phyloP scores from a whole-genome alignment of 2,329 filamentous ascomycete species.

The Dactylellina drechsleri region DNA sequence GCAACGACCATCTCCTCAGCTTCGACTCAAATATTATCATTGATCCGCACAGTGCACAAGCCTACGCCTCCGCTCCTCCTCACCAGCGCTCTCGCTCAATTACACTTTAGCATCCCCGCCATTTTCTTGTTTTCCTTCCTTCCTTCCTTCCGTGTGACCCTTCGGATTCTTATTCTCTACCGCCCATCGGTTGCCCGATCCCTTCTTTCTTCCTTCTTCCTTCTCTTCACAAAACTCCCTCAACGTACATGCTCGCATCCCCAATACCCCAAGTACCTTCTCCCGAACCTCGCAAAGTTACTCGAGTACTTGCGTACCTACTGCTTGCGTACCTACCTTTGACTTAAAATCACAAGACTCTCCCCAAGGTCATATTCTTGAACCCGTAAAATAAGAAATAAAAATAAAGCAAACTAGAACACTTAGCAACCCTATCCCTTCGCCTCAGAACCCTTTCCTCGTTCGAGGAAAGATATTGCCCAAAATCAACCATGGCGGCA shows the following conservation, averaged over 20 bases:
- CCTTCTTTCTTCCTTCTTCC: not conserved
- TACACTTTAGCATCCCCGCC: no score
- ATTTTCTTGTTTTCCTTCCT: no score
- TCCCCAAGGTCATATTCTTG: not conserved
- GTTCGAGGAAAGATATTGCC: not conserved
- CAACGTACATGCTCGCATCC: no score
- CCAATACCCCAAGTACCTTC: no score
- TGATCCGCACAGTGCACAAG: not conserved
- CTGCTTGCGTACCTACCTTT: conserved; percentile 5
- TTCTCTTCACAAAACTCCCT: no score
- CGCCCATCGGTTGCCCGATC: conserved; percentile 14
- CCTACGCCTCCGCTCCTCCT: not conserved
- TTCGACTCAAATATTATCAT: no score
- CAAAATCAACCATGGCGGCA: conserved; percentile 14
- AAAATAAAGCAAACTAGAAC: not conserved
- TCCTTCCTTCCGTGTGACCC: no score
- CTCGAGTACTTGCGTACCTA: no score
- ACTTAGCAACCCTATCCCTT: not conserved
- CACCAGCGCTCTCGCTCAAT: not conserved
- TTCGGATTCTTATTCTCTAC: conserved; percentile 4
- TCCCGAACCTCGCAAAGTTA: no score
- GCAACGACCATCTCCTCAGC: not conserved
- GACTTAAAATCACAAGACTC: not conserved
- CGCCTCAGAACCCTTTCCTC: not conserved
- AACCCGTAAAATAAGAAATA: not conserved